phyloP scores from a whole-genome alignment of 176 grass and related monocot genomes.

The Cymbopogon citratus region DNA sequence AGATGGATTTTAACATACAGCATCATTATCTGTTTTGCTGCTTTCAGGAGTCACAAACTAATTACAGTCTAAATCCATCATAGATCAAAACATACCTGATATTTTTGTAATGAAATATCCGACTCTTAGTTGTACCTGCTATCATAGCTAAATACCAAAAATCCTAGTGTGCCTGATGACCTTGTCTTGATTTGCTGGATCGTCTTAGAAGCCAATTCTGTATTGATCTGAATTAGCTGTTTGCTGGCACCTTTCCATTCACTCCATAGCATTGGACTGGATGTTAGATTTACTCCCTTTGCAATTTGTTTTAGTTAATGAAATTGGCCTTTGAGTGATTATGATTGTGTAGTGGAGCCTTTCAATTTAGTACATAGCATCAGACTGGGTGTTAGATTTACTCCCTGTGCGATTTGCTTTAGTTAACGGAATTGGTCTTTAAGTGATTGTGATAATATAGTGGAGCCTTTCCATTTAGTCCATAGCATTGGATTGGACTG shows the following conservation, averaged over 20 bases:
- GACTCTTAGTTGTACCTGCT: neutral
- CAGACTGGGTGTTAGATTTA: neutral
- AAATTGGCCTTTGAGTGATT: neutral
- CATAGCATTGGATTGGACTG: neutral
- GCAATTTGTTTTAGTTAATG: neutral
- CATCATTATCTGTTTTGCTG: neutral
- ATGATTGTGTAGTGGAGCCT: neutral
- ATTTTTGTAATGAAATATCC: neutral
- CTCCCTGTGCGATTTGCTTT: neutral
- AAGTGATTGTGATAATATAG: neutral
- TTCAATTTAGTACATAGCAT: neutral
- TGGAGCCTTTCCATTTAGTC: neutral
- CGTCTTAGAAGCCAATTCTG: neutral
- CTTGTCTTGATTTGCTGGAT: neutral
- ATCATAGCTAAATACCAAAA: neutral
- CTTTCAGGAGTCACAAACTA: neutral
- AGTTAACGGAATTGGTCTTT: neutral
- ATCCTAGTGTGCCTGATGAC: neutral
- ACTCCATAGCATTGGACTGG: neutral
- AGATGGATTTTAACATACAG: neutral
- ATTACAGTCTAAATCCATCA: neutral
- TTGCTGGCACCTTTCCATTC: neutral
- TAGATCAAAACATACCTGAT: neutral
- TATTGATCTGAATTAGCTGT: slow-evolving; percentile 6
- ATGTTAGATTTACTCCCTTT: too few species aligned